Conservation (phyloP, 768 basidiomycete genomes). For the Agrocybe chaxingu region DNA sequence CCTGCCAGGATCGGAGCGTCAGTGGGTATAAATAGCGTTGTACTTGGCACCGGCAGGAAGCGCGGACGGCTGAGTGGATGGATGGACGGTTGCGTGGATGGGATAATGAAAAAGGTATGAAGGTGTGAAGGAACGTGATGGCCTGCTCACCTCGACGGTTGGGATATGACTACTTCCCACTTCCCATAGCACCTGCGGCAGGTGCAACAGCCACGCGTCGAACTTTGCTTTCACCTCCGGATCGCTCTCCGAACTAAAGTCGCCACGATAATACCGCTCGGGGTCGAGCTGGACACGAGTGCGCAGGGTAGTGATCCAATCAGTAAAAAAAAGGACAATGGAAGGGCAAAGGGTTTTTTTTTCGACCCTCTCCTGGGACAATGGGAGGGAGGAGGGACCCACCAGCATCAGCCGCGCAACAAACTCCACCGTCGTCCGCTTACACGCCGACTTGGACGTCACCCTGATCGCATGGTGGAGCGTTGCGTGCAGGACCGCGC, state of each 20-base stretch:
- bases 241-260: constrained; percentile 35
- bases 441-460: constrained; percentile 58
- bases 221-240: constrained; percentile 31
- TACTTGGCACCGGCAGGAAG: no score
- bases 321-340: no score
- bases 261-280: constrained; percentile 48
- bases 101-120: neutral
- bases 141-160: constrained; percentile 55
- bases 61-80: constrained; percentile 8
- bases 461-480: constrained; percentile 64
- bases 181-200: constrained; percentile 88
- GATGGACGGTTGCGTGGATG: neutral
- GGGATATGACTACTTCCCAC: constrained; percentile 53
- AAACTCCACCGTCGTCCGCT: constrained; percentile 72
- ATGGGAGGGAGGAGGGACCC: constrained; percentile 17
- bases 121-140: no score
- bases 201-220: constrained; percentile 66
- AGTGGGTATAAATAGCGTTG: neutral
- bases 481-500: constrained; percentile 47
- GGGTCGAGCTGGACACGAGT: constrained; percentile 50
- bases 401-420: constrained; percentile 70
- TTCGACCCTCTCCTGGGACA: neutral
- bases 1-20: constrained; percentile 27
- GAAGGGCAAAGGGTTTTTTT: neutral
- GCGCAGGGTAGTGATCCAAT: constrained; percentile 1